Percentiles rank a stretch among this genome's conserved stretches.
These are phyloP conservation scores for Populus tomentosa DNA, from an alignment of 441 rosid species.

Conservation along the genomic window DNA sequence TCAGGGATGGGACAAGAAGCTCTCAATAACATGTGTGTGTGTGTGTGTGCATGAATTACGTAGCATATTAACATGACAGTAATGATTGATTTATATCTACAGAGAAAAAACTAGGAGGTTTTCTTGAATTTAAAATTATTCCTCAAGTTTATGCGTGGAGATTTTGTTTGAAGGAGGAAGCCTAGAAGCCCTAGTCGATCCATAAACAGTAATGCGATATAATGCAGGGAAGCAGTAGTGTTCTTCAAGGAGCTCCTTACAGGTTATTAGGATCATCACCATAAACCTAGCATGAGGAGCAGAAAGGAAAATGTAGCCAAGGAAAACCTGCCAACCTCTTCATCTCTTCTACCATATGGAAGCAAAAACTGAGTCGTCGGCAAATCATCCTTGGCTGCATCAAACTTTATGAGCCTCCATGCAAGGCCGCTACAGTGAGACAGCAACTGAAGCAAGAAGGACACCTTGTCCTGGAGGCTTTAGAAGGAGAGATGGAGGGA, in stretches of 20 bases:
- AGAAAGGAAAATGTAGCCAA: slow-evolving; percentile 68
- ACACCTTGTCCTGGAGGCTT: background rate
- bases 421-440: slow-evolving; percentile 31
- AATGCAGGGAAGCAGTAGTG: background rate
- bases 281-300: slow-evolving; percentile 36
- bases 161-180: background rate
- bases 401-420: slow-evolving; percentile 30
- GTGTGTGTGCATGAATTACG: no score
- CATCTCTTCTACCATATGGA: background rate
- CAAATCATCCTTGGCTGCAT: slow-evolving; percentile 72
- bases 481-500: background rate
- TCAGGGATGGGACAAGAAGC: no score
- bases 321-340: slow-evolving; percentile 60
- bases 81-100: background rate
- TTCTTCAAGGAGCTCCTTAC: background rate
- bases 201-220: no score
- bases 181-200: background rate
- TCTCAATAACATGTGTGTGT: no score
- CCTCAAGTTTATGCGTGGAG: background rate
- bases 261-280: slow-evolving; percentile 20
- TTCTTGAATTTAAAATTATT: no score
- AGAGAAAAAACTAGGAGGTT: background rate
- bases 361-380: slow-evolving; percentile 17
- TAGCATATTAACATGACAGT: background rate
- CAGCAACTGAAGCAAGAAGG: background rate